Evolutionary conservation across 2,329 filamentous ascomycete genomes (phyloP).

Genomic region (Calonectria hawksworthii): DNA sequence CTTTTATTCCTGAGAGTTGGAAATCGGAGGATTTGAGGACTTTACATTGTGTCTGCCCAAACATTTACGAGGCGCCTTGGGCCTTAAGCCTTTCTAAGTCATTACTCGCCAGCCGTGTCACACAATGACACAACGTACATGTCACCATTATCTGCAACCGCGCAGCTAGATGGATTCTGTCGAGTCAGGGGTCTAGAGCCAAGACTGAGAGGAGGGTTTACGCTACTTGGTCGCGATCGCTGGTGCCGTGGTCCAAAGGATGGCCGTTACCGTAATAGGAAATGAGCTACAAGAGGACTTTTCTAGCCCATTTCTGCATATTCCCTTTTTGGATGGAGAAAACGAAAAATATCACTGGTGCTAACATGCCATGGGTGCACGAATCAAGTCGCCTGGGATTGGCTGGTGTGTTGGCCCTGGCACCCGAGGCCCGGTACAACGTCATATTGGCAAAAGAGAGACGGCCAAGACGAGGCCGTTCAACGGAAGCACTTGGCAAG

Average conservation of each 20-base stretch:
- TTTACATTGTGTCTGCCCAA: neutral
- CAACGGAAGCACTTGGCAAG: neutral
- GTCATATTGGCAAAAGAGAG: neutral
- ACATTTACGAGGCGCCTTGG: neutral
- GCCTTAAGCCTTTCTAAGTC: neutral
- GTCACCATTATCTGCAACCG: neutral
- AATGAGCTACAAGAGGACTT: conserved; percentile 10
- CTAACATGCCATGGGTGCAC: conserved; percentile 11
- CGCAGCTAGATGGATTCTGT: neutral
- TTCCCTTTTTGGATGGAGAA: neutral
- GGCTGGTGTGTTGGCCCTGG: neutral
- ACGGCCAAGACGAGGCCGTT: neutral
- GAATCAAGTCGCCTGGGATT: neutral
- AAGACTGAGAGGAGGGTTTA: conserved; percentile 22
- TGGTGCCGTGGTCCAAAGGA: conserved; percentile 18
- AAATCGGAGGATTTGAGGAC: neutral
- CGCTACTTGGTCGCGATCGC: conserved; percentile 27
- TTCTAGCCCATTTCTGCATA: neutral
- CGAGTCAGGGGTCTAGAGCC: neutral
- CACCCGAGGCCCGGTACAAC: neutral
- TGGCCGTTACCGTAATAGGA: conserved; percentile 14
- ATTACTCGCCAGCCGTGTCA: neutral
- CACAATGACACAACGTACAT: neutral
- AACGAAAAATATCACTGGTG: neutral
- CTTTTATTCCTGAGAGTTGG: neutral